Conservation (phyloP, 2,329 filamentous ascomycete species). For the Verticillium nubilum region DNA sequence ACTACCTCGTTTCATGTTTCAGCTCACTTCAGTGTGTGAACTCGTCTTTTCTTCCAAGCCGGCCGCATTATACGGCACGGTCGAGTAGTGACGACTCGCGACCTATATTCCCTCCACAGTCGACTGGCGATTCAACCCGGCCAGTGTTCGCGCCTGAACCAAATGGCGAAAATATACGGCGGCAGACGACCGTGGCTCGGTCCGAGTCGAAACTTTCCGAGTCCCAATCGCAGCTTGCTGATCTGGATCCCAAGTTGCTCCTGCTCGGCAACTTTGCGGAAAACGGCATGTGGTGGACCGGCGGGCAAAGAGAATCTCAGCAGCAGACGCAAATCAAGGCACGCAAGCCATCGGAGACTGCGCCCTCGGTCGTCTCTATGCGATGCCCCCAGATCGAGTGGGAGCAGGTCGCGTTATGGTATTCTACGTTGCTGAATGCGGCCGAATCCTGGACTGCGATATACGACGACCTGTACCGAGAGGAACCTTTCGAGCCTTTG, state of each 20-base stretch:
- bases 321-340: slow-evolving; percentile 23
- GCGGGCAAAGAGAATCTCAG: slow-evolving; percentile 38
- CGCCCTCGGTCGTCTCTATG: slow-evolving; percentile 40
- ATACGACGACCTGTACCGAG: slow-evolving; percentile 44
- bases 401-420: slow-evolving; percentile 68
- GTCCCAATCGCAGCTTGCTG: slow-evolving; percentile 40
- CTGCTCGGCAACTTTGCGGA: slow-evolving; percentile 72
- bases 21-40: slow-evolving; percentile 69
- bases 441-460: slow-evolving; percentile 60
- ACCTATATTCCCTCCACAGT: background rate
- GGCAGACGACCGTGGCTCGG: background rate
- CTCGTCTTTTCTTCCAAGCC: slow-evolving; percentile 55
- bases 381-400: slow-evolving; percentile 71
- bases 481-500: slow-evolving; percentile 21
- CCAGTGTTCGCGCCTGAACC: background rate
- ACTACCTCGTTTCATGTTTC: slow-evolving; percentile 68
- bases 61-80: background rate
- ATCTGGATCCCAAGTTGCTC: slow-evolving; percentile 70
- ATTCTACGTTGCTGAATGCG: slow-evolving; percentile 61
- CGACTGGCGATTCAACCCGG: background rate
- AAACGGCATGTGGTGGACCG: slow-evolving; percentile 80
- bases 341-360: slow-evolving; percentile 10
- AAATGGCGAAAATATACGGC: background rate
- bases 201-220: slow-evolving; percentile 14
- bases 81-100: slow-evolving; percentile 13